These are phyloP conservation scores for Stereocaulon alpinum DNA, from an alignment of 495 filamentous ascomycete genomes.

Conservation along the genomic window DNA sequence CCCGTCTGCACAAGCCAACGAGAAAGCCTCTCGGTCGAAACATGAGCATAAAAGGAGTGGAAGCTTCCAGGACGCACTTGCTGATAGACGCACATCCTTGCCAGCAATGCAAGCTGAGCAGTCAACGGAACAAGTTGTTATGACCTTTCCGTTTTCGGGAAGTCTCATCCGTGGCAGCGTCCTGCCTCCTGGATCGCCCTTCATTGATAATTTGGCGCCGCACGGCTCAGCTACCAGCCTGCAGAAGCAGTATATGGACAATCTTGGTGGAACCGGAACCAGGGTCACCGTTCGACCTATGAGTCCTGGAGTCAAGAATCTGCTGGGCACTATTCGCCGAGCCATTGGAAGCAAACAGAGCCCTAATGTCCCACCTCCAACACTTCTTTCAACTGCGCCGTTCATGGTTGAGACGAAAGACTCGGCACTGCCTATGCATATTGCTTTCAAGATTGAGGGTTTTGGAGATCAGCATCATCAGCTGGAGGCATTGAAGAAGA, in stretches of 20 bases:
- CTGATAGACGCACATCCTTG: conserved; percentile 57
- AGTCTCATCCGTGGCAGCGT: conserved; percentile 76
- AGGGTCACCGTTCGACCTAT: conserved; percentile 29
- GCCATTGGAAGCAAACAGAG: conserved; percentile 65
- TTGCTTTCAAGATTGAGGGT: conserved; percentile 37
- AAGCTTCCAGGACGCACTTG: conserved; percentile 78
- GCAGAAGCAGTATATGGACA: conserved; percentile 12
- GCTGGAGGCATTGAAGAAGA: conserved; percentile 29
- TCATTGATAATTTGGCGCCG: conserved; percentile 61
- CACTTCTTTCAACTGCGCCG: conserved; percentile 10
- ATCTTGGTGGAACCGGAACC: conserved; percentile 5
- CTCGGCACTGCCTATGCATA: conserved; percentile 36
- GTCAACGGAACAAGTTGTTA: conserved; percentile 36
- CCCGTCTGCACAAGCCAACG: conserved; percentile 18
- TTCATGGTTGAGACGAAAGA: conserved; percentile 27
- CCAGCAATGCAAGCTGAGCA: conserved; percentile 36
- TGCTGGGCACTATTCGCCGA: conserved; percentile 79
- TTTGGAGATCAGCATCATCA: conserved; percentile 36
- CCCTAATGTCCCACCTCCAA: conserved; percentile 30
- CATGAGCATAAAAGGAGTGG: conserved; percentile 60
- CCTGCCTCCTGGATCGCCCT: conserved; percentile 64
- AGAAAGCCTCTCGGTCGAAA: conserved; percentile 28
- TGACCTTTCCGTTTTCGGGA: conserved; percentile 62
- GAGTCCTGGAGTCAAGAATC: conserved; percentile 65
- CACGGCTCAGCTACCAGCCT: conserved; percentile 25